Evolutionary conservation across 192 early-diverging fungal species (phyloP), one percentile per base, ranked within the genome.

Genomic region (Coemansia sp.): DNA sequence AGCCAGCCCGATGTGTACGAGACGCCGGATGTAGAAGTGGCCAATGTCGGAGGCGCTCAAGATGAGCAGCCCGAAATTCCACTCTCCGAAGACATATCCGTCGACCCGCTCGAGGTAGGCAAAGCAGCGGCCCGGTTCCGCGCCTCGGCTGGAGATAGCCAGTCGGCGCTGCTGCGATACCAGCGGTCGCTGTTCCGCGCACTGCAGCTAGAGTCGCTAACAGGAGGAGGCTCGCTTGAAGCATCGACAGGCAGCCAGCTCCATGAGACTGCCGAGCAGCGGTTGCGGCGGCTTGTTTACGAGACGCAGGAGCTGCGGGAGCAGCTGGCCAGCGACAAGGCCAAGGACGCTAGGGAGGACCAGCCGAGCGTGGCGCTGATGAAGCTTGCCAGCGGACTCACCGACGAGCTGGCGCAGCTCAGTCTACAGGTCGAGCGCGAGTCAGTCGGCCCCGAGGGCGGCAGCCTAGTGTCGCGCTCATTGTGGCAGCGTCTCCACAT

Each of bases 1-100:
- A 67, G 61, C 41, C 76, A 79, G 46, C 90, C 88, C 43, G 93
- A 93, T 84, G 89, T 95, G 52, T 93, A 88, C 68, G 92, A 95
- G 59, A 93, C 93, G 8, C 78, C 87, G 4, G 91, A 92, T 62
- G 61, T 54, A 26, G 53, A 57, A 5, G n/a, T 27, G 27, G 53
- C 59, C 34, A 8, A 3, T 8, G 4, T 21, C 19, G 5, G 17
- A 19, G 3, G 29, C 8, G 68, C 61, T 15, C 22, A 50, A 17
- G 58, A 44, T 26, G 36, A 50, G 29, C 43, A 44, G 0, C 44
- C 44, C n/a, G 71, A 74, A 22, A 44, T 43, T 9, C 63, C 70
- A 0, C 15, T 67, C 10, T 64, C 61, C 19, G 58, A 63, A 9
- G 82, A 68, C 34, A 72, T 79, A 24, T 59, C 58, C 1, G 60